Percentiles rank a stretch among this genome's conserved stretches.
Conservation (phyloP, 257 asterid genomes). For the Nicotiana sylvestris region DNA sequence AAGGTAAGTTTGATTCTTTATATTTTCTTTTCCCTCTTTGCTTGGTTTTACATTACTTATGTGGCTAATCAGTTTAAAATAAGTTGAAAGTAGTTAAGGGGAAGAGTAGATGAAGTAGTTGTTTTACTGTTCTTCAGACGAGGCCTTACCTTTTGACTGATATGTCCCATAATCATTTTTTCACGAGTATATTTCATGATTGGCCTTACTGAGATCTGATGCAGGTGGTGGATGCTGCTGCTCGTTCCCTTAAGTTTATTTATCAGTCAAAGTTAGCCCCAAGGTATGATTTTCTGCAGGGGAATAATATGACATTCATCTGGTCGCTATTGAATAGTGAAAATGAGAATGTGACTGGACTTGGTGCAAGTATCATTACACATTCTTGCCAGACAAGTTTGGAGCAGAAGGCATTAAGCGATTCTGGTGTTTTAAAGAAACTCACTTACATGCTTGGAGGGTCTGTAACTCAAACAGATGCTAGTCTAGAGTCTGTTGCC, state of each 20-base stretch:
- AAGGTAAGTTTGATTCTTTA: background rate
- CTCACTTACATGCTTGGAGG: conserved; percentile 78
- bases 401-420: conserved; percentile 72
- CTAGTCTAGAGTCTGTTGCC: conserved; percentile 83
- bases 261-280: conserved; percentile 89
- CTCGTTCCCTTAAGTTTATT: conserved; percentile 86
- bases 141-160: background rate
- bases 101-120: background rate
- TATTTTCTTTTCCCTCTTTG: background rate
- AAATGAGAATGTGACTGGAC: conserved; percentile 82
- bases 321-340: conserved; percentile 61
- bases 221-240: conserved; percentile 94
- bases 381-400: conserved; percentile 72
- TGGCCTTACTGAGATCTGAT: conserved; percentile 5
- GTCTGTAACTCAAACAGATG: conserved; percentile 69
- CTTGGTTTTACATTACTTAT: background rate
- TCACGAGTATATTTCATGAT: background rate
- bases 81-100: background rate
- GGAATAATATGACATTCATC: conserved; percentile 64
- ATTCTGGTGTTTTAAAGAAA: conserved; percentile 66
- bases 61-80: background rate
- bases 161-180: background rate
- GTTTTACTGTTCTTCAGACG: background rate
- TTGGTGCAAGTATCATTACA: conserved; percentile 81
- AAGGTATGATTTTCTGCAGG: conserved; percentile 62